Evolutionary conservation across 2,329 filamentous ascomycete genomes (phyloP).

Genomic region (Nigrospora osmanthi): DNA sequence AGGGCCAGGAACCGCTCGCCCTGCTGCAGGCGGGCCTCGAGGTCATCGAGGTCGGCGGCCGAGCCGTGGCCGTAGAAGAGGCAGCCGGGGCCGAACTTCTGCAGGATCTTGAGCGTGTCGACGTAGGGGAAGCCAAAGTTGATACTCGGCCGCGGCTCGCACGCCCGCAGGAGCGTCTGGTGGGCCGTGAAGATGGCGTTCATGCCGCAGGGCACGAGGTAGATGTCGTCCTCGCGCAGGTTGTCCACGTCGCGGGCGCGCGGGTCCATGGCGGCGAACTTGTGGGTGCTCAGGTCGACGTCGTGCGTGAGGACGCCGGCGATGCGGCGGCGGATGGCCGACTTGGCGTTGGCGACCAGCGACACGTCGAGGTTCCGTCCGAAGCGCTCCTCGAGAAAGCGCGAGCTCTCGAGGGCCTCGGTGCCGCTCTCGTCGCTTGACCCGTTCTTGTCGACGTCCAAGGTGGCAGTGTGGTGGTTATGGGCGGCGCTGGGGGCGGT

Average conservation of each 20-base stretch:
- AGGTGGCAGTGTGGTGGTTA: neutral
- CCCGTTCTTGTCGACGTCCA: constrained; percentile 7
- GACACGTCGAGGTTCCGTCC: constrained; percentile 81
- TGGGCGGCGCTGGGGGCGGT: constrained; percentile 8
- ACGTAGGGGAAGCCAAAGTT: constrained; percentile 97
- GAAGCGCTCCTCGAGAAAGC: constrained; percentile 90
- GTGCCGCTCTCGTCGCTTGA: constrained; percentile 16
- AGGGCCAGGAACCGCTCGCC: constrained; percentile 76
- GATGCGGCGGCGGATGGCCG: constrained; percentile 80
- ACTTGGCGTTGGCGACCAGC: constrained; percentile 72
- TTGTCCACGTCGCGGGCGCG: constrained; percentile 50
- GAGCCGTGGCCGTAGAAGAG: constrained; percentile 81
- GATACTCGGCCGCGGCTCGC: constrained; percentile 65
- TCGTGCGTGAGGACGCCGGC: constrained; percentile 75
- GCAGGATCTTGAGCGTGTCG: constrained; percentile 87
- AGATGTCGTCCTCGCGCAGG: constrained; percentile 80
- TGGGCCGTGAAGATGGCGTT: constrained; percentile 90
- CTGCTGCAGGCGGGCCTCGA: constrained; percentile 61
- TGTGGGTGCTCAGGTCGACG: constrained; percentile 51
- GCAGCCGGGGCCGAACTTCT: constrained; percentile 90
- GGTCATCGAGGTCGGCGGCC: constrained; percentile 69
- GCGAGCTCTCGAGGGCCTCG: constrained; percentile 57
- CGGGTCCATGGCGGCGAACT: constrained; percentile 37
- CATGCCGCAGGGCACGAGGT: constrained; percentile 86
- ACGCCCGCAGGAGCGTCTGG: constrained; percentile 58